These are phyloP conservation scores for Phytophthora tentaculata DNA, from an alignment of 352 stramenopile species.

Conservation along the genomic window DNA sequence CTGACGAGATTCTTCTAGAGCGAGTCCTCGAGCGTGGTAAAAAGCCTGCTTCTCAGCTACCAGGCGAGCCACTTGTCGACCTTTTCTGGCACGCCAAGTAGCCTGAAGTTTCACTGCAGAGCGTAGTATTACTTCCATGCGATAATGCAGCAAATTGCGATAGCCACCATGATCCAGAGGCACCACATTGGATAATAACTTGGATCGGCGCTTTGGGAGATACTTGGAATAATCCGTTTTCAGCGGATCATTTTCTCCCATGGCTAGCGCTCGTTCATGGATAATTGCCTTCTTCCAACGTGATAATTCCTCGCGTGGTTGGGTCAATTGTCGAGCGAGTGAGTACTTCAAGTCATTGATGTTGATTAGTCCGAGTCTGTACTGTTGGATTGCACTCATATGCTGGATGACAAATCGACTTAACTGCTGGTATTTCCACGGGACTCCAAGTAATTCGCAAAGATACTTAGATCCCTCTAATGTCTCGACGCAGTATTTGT, in stretches of 20 bases:
- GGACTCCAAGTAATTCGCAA: slow-evolving; percentile 58
- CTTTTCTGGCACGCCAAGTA: slow-evolving; percentile 77
- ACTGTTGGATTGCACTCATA: slow-evolving; percentile 88
- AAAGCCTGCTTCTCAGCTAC: slow-evolving; percentile 91
- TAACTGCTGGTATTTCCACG: slow-evolving; percentile 82
- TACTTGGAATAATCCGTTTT: slow-evolving; percentile 95
- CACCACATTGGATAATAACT: slow-evolving; percentile 86
- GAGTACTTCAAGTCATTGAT: slow-evolving; percentile 90
- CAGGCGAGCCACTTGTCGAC: slow-evolving; percentile 67
- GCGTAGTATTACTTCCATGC: slow-evolving; percentile 67
- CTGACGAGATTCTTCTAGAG: slow-evolving; percentile 65
- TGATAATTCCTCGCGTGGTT: slow-evolving; percentile 62
- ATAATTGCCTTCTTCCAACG: slow-evolving; percentile 76
- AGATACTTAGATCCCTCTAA: slow-evolving; percentile 77
- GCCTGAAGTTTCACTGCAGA: slow-evolving; percentile 88
- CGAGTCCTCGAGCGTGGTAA: slow-evolving; percentile 83
- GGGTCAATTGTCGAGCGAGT: slow-evolving; percentile 58
- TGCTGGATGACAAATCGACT: slow-evolving; percentile 86
- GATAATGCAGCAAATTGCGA: slow-evolving; percentile 84
- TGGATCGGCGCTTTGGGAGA: slow-evolving; percentile 67
- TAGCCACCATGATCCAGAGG: slow-evolving; percentile 90
- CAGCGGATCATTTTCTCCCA: slow-evolving; percentile 91
- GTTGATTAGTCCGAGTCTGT: slow-evolving; percentile 88
- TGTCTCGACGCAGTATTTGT: slow-evolving; percentile 54
- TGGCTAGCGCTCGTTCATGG: slow-evolving; percentile 88